Base-by-base conservation (phyloP, 192 early-diverging fungal genomes). In the Coemansia sp. region DNA sequence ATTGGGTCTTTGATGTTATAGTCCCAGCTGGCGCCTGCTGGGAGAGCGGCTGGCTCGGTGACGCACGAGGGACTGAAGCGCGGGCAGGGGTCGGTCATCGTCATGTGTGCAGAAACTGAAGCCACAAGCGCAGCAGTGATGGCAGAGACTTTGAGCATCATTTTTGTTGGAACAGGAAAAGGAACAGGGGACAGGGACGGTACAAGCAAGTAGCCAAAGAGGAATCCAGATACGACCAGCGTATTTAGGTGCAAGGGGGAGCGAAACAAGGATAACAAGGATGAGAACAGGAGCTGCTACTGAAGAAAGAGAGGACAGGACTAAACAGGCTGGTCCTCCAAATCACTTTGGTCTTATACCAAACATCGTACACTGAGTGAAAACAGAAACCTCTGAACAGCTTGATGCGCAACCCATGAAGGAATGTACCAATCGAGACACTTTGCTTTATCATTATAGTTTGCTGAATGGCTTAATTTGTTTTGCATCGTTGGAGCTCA, bases 11-110 rank as follows among this genome's bases (percentile, higher is more conserved):
- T 72, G 36, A 69, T 56, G 40, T 72, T 50, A 45, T 67, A 73
- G 65, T 86, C 85, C 20, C 57, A 33, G 2, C 38, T 6, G 15
- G 79, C 69, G 15, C 85, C 85, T 0, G 59, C 45, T 0, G 85
- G 77, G 8, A 75, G 59, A 8, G 57, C 31, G 0, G 83, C 9
- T 6, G 47, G 83, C 44, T 82, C 80, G 20, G 67, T 61, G 0
- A 62, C 20, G 17, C 70, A 68, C 30, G 45, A 41, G 10, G 65
- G 40, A 27, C 50, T 53, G 57, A 65, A 81, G 36, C 79, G 72
- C 30, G 79, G 72, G 10, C 79, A 81, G 9, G 79, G 79, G 0
- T 47, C 42, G 6, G 45, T 64, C 30, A 81, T 42, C 4, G 60
- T 68, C 72, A 81, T 72, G 23, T 81, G 78, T 8, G 64, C 71